Base-by-base conservation (phyloP, 495 filamentous ascomycete species). In the Parmelia sp. region DNA sequence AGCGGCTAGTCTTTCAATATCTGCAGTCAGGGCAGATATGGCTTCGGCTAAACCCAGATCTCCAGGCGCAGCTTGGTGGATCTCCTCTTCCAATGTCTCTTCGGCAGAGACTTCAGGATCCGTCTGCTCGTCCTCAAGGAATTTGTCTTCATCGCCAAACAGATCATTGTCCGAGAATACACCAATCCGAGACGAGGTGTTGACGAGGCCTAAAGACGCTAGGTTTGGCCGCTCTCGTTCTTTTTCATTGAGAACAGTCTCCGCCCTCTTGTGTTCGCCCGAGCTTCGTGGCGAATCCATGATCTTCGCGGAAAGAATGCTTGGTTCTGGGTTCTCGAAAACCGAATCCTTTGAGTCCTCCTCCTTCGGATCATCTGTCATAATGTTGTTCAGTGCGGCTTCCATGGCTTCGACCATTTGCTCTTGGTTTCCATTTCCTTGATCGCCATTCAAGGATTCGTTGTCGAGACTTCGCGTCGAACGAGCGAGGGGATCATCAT, bases 31-130 rank as follows among this genome's bases (percentile, higher is more conserved):
- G 0, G 82, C 85, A 58, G 90, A 86, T 65, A 97, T 95, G 8
- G 95, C 94, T 71, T 99, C 95, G 0, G 90, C 90, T 51, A 99
- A 75, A 10, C 94, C 95, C 14, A 99, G 83, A 73, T 99, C 95
- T 5, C 95, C 95, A 9, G 95, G 95, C 3, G 92, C 92, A 45
- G 95, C 95, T 79, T 96, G 89, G 66, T 96, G 92, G 31, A 99
- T 88, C 63, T 90, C 90, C 63, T 96, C 91, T 37, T 89, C 87
- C 10, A 82, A 76, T 29, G 89, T 82, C 21, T 78, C 73, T 19
- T 82, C 84, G 19, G 84, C 80, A 44, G 62, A 67, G 39, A 79
- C 83, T 19, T 89, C 84, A 9, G 81, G 79, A 65, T 92, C 90
- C 61, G 91, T 89, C 42, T 87, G 84, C 71, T 96, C 92, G 69